Base-by-base conservation (phyloP, 2,329 filamentous ascomycete species). In the Epicoccum nigrum region DNA sequence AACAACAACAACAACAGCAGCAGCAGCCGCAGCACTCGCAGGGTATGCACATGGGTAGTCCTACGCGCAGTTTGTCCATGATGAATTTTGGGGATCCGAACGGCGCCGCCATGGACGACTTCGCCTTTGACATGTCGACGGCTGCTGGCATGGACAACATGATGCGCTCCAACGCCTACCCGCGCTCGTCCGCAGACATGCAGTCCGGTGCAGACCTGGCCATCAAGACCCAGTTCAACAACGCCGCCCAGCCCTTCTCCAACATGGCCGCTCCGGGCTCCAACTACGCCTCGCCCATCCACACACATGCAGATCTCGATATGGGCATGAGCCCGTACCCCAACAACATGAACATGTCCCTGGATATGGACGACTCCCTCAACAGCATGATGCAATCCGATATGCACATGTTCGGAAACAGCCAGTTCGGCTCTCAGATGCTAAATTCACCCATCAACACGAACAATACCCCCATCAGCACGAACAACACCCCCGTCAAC, bases 31-130 rank as follows among this genome's bases (percentile, higher is more conserved):
- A 49, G 8, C 48, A 41, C 12, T 32, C 33, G 30, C 49, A 31
- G 37, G 4, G 17, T 33, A 55, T 64, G 49, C 64, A 68, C 77
- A 65, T 79, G 77, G 51, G 71, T 70, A 70, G 72, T 69, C 52
- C 76, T 64, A 74, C 64, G 60, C 74, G 83, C 50, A 75, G 82
- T 42, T 68, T 85, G 63, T 85, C 84, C 35, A 85, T 87, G 82
- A 77, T 88, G 75, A 83, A 85, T 41, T 88, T 74, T 58, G 69
- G 66, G 46, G 65, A 64, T 27, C 58, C 60, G 12, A 59, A 42
- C 31, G 60, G 50, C 37, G 50, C 49, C 44, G 38, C 54, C 51
- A 64, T 76, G 55, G 70, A 73, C 42, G 64, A 67, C 38, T 77
- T 74, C 51, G 68, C 73, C 35, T 77, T 77, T 55, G 68, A 71